These are phyloP conservation scores for Syzygium grande DNA, from an alignment of 345 rosid species.

Conservation along the genomic window DNA sequence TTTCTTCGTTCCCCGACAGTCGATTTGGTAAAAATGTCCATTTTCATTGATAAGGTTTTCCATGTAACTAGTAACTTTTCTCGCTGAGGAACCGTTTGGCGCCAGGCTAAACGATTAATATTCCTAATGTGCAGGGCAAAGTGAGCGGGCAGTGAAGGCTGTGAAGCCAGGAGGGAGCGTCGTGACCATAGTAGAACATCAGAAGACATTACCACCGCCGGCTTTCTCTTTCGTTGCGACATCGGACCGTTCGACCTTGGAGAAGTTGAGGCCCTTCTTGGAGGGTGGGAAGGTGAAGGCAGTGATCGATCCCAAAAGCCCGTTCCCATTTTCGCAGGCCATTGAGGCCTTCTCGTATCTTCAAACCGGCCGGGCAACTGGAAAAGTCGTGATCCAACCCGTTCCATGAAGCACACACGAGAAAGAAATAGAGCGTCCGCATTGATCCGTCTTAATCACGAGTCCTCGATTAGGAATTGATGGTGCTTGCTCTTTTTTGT, in stretches of 20 bases:
- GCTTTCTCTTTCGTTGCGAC: conserved; percentile 71
- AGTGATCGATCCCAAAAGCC: conserved; percentile 67
- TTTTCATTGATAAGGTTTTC: background rate
- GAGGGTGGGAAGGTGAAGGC: conserved; percentile 74
- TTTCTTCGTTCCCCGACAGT: background rate
- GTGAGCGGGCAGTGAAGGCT: conserved; percentile 68
- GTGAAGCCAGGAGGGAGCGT: conserved; percentile 78
- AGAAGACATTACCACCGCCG: conserved; percentile 65
- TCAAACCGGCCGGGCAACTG: conserved; percentile 69
- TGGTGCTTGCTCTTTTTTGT: background rate
- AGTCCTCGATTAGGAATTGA: background rate
- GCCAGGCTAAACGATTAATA: background rate
- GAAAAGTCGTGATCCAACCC: conserved; percentile 63
- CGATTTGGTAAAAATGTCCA: background rate
- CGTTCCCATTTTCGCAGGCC: conserved; percentile 49
- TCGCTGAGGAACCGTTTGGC: background rate
- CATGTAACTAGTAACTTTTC: background rate
- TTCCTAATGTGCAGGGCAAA: conserved; percentile 40
- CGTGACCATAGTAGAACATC: conserved; percentile 40
- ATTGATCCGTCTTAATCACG: background rate
- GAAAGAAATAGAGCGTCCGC: background rate
- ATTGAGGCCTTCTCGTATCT: conserved; percentile 63
- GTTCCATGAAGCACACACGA: conserved; percentile 21
- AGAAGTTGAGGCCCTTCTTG: conserved; percentile 62
- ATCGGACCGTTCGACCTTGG: conserved; percentile 51